Evolutionary conservation across 805 yeast species (phyloP), one percentile per base, ranked within the genome.

Genomic region (Myxozyma monticola): DNA sequence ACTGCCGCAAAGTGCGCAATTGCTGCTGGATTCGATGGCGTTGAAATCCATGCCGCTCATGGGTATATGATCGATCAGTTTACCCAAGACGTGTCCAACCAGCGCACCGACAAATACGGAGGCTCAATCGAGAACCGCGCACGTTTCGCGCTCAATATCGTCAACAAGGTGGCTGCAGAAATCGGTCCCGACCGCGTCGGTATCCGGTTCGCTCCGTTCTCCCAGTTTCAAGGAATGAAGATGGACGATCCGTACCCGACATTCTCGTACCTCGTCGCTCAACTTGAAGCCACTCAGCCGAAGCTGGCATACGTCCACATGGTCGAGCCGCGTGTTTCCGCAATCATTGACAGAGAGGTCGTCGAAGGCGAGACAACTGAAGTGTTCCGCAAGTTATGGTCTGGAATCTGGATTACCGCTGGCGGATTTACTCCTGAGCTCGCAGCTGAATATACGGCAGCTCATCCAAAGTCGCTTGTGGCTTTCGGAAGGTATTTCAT

Each of bases 1-100:
- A 58, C 59, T 1, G 82, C 84, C 15, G 82, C 85, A 1, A 68
- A 70, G 54, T 71, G 73, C 56, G 79, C 85, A 2, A 66, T 74
- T 29, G 73, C 68, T 2, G 74, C 80, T 9, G 80, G 81, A 0
- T 76, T 77, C 43, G 88, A 84, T 65, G 81, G 83, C 59, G 76
- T 84, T 34, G 87, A 81, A 61, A 68, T 83, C 54, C 86, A 83
- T 64, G 73, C 71, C 25, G 88, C 88, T 28, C 79, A 82, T 62
- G 86, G 86, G 1, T 80, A 77, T 59, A 65, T 81, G 38, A 54
- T 76, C 37, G 71, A 73, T 57, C 71, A 73, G 54, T 81, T 83
- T 59, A 59, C 76, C 31, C 69, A 77, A 26, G 65, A 68, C 1
- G 56, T 64, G 15, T 65, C 76, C 31, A 80, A 83, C 64, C 60